Base-by-base conservation (phyloP, 352 stramenopile species). In the Pythium angustatum region DNA sequence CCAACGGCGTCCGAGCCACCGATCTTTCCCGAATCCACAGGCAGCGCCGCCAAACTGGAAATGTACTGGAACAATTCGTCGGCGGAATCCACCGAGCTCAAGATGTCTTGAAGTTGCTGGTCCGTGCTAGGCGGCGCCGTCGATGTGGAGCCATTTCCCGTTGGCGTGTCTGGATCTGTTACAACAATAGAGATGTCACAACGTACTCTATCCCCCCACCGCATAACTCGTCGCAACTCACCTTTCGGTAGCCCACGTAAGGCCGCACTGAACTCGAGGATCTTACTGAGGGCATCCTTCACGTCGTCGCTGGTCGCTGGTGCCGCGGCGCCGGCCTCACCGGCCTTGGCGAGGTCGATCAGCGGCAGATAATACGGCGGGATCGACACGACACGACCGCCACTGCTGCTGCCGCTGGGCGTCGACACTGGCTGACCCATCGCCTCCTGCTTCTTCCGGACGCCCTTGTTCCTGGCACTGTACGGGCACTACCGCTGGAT, bases 21-120 rank as follows among this genome's bases (percentile, higher is more conserved):
- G 26, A 19, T 28, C 30, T 54, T 47, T 19, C 26, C 49, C 11
- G 36, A 15, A 28, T 76, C 63, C n/a, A 56, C 31, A 8, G 62
- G 59, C 10, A 68, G 66, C 40, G 73, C 69, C 22, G 85, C 78
- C 22, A 96, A 59, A 40, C 77, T 80, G 0, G 82, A 87, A 38
- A 96, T 88, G 66, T 93, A 85, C 40, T 87, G 79, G 62, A 96
- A 96, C 28, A 96, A 54, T 48, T 91, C 87, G 21, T 90, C 77
- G 44, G 87, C 69, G 21, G 85, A 88, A 62, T 96, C 87, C 21
- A 91, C 85, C 1, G 83, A 77, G 62, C 77, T 91, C 55, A 88
- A 69, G 33, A 94, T 69, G n/a, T 86, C 82, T 30, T 92, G 78
- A 26, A 94, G 65, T 43, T 92, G 76, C 50, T 91, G 81, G 36